These are phyloP conservation scores for Allomyces macrogynus DNA, from an alignment of 192 early-diverging fungal genomes.

Conservation along the genomic window DNA sequence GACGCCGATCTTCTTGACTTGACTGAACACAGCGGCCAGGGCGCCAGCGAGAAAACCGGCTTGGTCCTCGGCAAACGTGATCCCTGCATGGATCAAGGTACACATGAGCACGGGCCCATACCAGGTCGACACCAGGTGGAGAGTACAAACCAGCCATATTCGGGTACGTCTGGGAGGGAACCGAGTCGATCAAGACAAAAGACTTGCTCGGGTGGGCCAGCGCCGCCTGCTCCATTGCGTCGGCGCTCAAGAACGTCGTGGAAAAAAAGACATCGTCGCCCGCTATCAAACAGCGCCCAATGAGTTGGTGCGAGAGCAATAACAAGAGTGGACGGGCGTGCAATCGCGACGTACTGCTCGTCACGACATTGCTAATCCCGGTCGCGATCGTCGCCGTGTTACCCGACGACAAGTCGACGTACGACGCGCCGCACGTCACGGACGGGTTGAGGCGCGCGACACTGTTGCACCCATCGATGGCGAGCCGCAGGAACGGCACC, in stretches of 20 bases:
- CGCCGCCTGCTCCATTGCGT: not conserved
- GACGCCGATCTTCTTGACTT: constrained; percentile 6
- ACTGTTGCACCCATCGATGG: too few relatives aligned
- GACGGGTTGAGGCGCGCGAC: too few relatives aligned
- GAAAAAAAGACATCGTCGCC: not conserved
- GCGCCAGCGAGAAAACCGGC: constrained; percentile 9
- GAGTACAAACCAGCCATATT: not conserved
- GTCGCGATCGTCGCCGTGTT: too few relatives aligned
- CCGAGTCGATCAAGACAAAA: not conserved
- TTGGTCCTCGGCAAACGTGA: constrained; percentile 10
- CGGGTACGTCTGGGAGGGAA: not conserved
- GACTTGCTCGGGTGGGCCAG: not conserved
- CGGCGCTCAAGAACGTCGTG: not conserved
- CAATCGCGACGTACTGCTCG: too few relatives aligned
- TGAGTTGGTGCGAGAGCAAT: too few relatives aligned
- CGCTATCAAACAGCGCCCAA: not conserved
- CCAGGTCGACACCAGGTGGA: not conserved
- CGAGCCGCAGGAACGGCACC: too few relatives aligned
- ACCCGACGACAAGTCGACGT: too few relatives aligned
- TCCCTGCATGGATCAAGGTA: not conserved
- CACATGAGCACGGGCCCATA: not conserved
- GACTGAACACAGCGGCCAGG: constrained; percentile 5
- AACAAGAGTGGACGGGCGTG: too few relatives aligned
- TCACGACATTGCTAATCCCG: too few relatives aligned
- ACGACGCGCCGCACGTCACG: too few relatives aligned